These are phyloP conservation scores for Monosporascus sp. DNA, from an alignment of 2,329 filamentous ascomycete species.

Conservation along the genomic window DNA sequence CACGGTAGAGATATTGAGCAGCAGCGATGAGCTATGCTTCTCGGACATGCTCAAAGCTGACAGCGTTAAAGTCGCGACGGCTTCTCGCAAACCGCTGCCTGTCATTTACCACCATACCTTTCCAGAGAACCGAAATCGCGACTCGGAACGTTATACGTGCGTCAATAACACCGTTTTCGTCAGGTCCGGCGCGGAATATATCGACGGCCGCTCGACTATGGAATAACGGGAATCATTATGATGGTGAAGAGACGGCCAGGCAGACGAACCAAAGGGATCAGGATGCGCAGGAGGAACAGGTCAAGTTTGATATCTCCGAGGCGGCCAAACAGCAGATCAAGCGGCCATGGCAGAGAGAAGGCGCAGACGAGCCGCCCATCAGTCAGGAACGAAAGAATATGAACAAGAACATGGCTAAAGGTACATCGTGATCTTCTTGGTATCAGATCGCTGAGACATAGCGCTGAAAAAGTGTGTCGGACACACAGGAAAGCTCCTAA, in stretches of 20 bases:
- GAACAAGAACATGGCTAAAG: constrained; percentile 56
- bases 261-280: constrained; percentile 24
- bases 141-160: neutral
- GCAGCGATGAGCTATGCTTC: constrained; percentile 26
- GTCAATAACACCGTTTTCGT: neutral
- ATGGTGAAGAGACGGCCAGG: constrained; percentile 15
- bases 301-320: constrained; percentile 25
- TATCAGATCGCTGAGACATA: neutral
- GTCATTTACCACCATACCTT: neutral
- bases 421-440: constrained; percentile 27
- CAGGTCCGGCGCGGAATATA: constrained; percentile 5
- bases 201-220: constrained; percentile 8
- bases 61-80: constrained; percentile 14
- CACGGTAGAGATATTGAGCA: neutral
- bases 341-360: constrained; percentile 59
- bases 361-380: constrained; percentile 53
- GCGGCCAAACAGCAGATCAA: constrained; percentile 50
- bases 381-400: constrained; percentile 37
- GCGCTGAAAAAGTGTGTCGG: neutral
- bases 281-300: constrained; percentile 25
- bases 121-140: neutral
- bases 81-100: constrained; percentile 1
- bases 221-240: constrained; percentile 1
- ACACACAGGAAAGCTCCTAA: constrained; percentile 59
- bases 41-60: constrained; percentile 20